A percentile compares a stretch with the other conserved stretches of the same genome.
Evolutionary conservation across 1,284 basidiomycete genomes (phyloP).

Genomic region (Neonothopanus nambi): DNA sequence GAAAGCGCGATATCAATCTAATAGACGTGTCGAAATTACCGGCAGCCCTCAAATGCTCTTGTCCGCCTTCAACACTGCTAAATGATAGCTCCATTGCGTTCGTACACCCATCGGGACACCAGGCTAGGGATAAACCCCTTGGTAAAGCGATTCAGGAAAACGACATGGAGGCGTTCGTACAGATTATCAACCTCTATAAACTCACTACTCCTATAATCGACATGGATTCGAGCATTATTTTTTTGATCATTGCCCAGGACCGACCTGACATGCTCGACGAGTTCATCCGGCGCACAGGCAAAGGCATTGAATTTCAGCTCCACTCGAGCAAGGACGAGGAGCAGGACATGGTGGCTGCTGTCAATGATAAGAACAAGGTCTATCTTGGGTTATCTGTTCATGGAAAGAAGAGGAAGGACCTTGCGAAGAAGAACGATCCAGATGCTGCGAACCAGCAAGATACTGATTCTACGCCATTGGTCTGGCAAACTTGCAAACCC

Average conservation of each 20-base stretch:
- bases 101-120: slow-evolving; percentile 10
- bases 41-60: slow-evolving; percentile 40
- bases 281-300: slow-evolving; percentile 50
- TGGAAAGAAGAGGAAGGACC: slow-evolving; percentile 57
- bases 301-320: slow-evolving; percentile 39
- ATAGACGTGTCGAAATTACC: slow-evolving; percentile 50
- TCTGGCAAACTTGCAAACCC: slow-evolving; percentile 43
- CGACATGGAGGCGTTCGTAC: slow-evolving; percentile 52
- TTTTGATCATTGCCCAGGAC: slow-evolving; percentile 38
- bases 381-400: slow-evolving; percentile 63
- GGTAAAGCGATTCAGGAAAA: slow-evolving; percentile 39
- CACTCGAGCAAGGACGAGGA: slow-evolving; percentile 22
- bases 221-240: slow-evolving; percentile 17
- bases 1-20: slow-evolving; percentile 40
- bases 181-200: slow-evolving; percentile 44
- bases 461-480: slow-evolving; percentile 29
- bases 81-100: slow-evolving; percentile 18
- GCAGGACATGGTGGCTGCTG: slow-evolving; percentile 17
- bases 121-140: slow-evolving; percentile 23
- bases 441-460: slow-evolving; percentile 28
- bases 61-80: slow-evolving; percentile 39
- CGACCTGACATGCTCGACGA: slow-evolving; percentile 51
- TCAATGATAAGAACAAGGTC: slow-evolving; percentile 42
- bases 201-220: slow-evolving; percentile 30
- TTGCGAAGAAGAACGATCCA: slow-evolving; percentile 48